Conservation (phyloP, 2,329 filamentous ascomycete species). For the Pyrenophora teres region DNA sequence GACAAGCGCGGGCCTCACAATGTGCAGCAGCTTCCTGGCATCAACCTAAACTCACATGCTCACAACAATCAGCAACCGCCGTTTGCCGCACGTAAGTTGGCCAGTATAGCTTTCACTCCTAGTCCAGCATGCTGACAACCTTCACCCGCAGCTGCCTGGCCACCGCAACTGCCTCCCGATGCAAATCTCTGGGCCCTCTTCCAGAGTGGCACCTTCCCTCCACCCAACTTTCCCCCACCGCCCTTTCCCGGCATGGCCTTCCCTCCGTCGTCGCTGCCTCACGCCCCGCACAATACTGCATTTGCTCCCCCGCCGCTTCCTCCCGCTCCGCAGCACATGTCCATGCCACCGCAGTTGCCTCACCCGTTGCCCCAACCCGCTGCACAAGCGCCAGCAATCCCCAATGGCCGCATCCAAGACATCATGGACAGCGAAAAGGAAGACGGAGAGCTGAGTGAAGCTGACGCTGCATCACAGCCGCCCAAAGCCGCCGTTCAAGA, state of each 20-base stretch:
- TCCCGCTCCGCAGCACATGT: conserved; percentile 24
- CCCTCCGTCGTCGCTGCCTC: conserved; percentile 31
- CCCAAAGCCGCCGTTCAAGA: conserved; percentile 20
- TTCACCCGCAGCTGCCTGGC: conserved; percentile 23
- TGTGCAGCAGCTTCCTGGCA: conserved; percentile 23
- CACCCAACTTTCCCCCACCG: conserved; percentile 31
- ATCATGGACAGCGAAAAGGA: conserved; percentile 59
- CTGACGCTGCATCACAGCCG: conserved; percentile 20
- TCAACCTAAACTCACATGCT: conserved; percentile 30
- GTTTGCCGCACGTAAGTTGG: conserved; percentile 19
- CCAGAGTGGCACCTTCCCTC: conserved; percentile 28
- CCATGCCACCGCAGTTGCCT: conserved; percentile 21
- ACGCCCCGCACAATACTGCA: conserved; percentile 17
- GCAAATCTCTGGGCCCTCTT: conserved; percentile 43
- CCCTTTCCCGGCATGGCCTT: conserved; percentile 17
- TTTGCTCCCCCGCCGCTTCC: conserved; percentile 8
- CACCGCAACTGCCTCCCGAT: conserved; percentile 30
- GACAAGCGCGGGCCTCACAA: conserved; percentile 11
- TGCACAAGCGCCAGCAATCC: conserved; percentile 3
- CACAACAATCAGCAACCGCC: conserved; percentile 33
- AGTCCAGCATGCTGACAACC: background rate
- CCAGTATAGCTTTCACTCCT: background rate
- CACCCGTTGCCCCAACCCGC: conserved; percentile 13
- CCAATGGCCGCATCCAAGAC: conserved; percentile 35
- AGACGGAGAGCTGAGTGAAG: conserved; percentile 79